phyloP scores from a whole-genome alignment of 176 grass and related monocot species.

The maize (Zea mays) region DNA sequence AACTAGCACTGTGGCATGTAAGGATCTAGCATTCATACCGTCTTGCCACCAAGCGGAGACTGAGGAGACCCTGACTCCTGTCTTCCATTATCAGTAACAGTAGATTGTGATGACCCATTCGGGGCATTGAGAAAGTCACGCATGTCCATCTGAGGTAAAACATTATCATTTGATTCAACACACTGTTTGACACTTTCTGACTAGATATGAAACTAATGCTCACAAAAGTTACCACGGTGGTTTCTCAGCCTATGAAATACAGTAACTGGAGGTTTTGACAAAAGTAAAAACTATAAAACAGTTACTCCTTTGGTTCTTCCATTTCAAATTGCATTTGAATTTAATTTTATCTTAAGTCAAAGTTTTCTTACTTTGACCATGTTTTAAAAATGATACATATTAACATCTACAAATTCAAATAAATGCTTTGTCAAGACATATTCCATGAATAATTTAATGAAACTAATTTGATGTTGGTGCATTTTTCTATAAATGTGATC shows the following conservation, averaged over 20 bases:
- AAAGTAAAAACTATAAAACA: neutral
- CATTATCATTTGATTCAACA: slow-evolving; percentile 28
- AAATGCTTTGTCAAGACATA: neutral
- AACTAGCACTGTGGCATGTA: neutral
- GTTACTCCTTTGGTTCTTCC: neutral
- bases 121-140: slow-evolving; percentile 94
- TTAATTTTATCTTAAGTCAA: neutral
- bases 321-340: neutral
- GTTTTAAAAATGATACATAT: neutral
- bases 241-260: neutral
- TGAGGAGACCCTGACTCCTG: slow-evolving; percentile 73
- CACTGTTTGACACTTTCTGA: neutral
- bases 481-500: neutral
- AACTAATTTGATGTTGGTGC: neutral
- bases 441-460: neutral
- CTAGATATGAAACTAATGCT: neutral
- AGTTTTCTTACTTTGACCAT: neutral
- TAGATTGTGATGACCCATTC: slow-evolving; percentile 73
- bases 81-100: slow-evolving; percentile 52
- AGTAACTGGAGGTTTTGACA: neutral
- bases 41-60: slow-evolving; percentile 85
- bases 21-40: slow-evolving; percentile 45
- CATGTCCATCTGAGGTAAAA: slow-evolving; percentile 80
- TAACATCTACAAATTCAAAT: neutral
- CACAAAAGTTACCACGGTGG: neutral